Evolutionary conservation across 202 grass and related monocot genomes (phyloP), one percentile per base, ranked within the genome.

Genomic region (Cymbopogon flexuosus): DNA sequence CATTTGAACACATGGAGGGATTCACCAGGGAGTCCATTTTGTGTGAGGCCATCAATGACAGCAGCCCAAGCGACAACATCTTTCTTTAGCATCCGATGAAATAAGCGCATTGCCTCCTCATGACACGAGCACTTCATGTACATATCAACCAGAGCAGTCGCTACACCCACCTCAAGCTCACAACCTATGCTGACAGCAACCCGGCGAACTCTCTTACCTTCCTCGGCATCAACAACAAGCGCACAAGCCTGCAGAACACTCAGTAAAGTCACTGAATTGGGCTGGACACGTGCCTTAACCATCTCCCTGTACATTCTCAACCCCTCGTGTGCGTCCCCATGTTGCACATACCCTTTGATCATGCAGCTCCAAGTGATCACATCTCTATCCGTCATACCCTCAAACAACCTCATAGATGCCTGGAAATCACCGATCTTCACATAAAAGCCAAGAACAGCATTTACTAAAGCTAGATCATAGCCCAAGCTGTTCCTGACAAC

Each of bases 91-190:
- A 95, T 95, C 59, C 41, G 65, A 51, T 66, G 7, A 75, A 95
- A 95, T 59, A 95, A 37, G n/a, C 12, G 30, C 42, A 86, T 87
- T 11, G 93, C 93, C 16, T 88, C 59, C 42, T 60, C 66, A 58
- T 49, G 72, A 65, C 82, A 86, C 7, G 71, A 91, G 65, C 89
- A 92, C 71, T 95, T 95, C 93, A 90, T 92, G 77, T 90, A 95
- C 93, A 92, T 88, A 80, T 89, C 87, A 70, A 92, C 84, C 52
- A 95, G 76, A 10, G 89, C 79, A 65, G 87, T 95, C 6, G 82
- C 86, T 84, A 95, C 76, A 40, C 84, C 31, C 46, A 88, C 13
- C 60, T 90, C 85, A 62, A 82, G 66, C 62, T 88, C 93, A 39
- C 72, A 86, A 51, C 87, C 93, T 67, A 80, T 88, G 35, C 22